Percentiles rank a stretch among this genome's conserved stretches.
Conservation (phyloP, 1,284 basidiomycete genomes). For the Moesziomyces sp. region DNA sequence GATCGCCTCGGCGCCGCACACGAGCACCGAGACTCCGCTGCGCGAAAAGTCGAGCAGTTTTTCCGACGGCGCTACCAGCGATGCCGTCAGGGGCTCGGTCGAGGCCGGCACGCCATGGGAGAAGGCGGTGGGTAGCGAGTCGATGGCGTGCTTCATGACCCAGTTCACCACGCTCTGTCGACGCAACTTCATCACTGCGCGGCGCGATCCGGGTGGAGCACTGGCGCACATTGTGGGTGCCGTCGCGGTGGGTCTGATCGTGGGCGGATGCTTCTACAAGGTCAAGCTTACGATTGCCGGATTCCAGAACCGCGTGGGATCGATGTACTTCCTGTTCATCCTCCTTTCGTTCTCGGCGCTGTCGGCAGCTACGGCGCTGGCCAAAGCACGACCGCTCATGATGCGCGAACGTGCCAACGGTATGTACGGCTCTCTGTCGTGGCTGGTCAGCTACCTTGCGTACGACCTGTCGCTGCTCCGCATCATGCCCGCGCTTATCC, state of each 20-base stretch:
- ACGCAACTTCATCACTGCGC: conserved; percentile 45
- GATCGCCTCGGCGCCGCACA: conserved; percentile 35
- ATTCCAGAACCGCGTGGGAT: conserved; percentile 58
- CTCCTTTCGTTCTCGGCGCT: conserved; percentile 49
- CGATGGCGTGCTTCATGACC: conserved; percentile 52
- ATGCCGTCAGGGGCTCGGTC: neutral
- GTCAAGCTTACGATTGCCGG: conserved; percentile 55
- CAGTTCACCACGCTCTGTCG: conserved; percentile 41
- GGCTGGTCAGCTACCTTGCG: conserved; percentile 48
- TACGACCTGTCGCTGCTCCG: conserved; percentile 54
- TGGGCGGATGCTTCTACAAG: conserved; percentile 58
- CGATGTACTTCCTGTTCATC: conserved; percentile 58
- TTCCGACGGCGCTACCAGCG: conserved; percentile 6
- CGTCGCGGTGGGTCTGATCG: conserved; percentile 46
- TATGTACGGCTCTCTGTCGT: conserved; percentile 45
- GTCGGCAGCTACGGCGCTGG: conserved; percentile 40
- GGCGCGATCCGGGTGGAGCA: conserved; percentile 45
- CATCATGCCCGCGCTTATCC: conserved; percentile 35
- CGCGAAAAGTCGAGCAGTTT: conserved; percentile 21
- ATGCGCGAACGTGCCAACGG: conserved; percentile 59
- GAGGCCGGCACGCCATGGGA: conserved; percentile 31
- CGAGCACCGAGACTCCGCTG: conserved; percentile 6
- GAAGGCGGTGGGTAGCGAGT: conserved; percentile 8
- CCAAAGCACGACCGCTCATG: conserved; percentile 46
- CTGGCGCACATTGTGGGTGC: conserved; percentile 51